Conservation (phyloP, 129 eudicot genomes). For the Flaveria trinervia region DNA sequence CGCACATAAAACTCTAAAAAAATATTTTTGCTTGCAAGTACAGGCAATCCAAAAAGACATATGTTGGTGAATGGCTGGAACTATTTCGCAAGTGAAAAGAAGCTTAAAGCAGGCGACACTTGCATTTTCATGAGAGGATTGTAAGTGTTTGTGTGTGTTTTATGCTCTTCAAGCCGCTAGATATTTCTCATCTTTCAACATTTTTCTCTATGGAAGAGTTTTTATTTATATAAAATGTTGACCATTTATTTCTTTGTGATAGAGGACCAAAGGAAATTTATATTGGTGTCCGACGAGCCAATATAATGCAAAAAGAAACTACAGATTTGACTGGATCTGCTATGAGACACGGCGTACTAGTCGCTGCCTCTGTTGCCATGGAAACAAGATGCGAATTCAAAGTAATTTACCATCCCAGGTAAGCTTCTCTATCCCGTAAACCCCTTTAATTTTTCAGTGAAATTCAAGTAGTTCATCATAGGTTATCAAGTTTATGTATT, state of each 20-base stretch:
- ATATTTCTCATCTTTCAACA: neutral
- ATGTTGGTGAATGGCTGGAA: slow-evolving; percentile 38
- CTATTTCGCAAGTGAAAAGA: slow-evolving; percentile 24
- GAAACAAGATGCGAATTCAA: neutral
- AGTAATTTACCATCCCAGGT: slow-evolving; percentile 17
- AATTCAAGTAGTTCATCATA: neutral
- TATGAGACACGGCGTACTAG: slow-evolving; percentile 23
- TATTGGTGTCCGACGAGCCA: slow-evolving; percentile 15
- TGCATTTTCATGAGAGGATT: slow-evolving; percentile 27
- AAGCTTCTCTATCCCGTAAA: neutral
- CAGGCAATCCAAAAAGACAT: slow-evolving; percentile 37
- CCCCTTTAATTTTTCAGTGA: neutral
- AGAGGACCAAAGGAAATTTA: slow-evolving; percentile 17
- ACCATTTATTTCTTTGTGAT: slow-evolving; percentile 15
- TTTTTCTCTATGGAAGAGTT: neutral
- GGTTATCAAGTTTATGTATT: no score
- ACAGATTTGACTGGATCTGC: neutral
- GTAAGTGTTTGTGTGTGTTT: slow-evolving; percentile 1
- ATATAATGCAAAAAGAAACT: neutral
- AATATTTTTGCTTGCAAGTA: neutral
- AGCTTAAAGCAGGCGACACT: slow-evolving; percentile 36
- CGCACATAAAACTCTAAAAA: neutral
- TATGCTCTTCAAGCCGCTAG: neutral
- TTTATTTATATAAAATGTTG: neutral
- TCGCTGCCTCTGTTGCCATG: neutral